Base-by-base conservation (phyloP, 179 eudicot species). In the Gypsophila paniculata region DNA sequence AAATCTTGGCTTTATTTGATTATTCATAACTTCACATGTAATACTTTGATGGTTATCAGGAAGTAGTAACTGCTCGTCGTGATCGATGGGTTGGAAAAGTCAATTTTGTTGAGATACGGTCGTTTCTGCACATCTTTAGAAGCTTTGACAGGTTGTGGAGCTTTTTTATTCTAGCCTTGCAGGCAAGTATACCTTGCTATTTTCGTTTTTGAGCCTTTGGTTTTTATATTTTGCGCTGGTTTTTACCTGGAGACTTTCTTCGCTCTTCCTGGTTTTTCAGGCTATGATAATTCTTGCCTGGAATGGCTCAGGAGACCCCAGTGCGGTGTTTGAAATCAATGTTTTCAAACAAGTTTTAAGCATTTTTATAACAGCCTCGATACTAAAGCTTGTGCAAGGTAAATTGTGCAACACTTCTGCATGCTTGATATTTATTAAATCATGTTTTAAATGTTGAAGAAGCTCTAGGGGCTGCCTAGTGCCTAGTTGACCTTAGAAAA, bases 71-170 rank as follows among this genome's bases (percentile, higher is more conserved):
- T 83, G 52, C 78, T 76, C 77, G 72, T 17, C 75, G 73, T 36
- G 91, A 88, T 82, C 81, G 85, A 39, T 89, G 99, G 96, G 85
- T 91, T 72, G 99, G 98, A 46, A 95, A 95, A 86, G 99, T 90
- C 65, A 91, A 93, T 79, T 95, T 90, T 76, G 98, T 95, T 69
- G 99, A 95, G 85, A 93, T 95, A 65, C 91, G 99, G 36, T 79
- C 99, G 2, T 95, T 80, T 84, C 89, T 90, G 90, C 99, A 95
- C 77, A 81, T 95, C 65, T 95, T 95, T 75, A 89, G 99, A 85
- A 95, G 99, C 87, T 95, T 93, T 72, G 98, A 95, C 74, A 82
- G 99, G 76, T 85, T 95, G 98, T 95, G 99, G 99, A 86, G 90
- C 78, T 95, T 95, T 74, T 87, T 90, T 63, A 85, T 93, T 70